These are phyloP conservation scores for Ciborinia camelliae DNA, from an alignment of 2,329 filamentous ascomycete genomes.

Conservation along the genomic window DNA sequence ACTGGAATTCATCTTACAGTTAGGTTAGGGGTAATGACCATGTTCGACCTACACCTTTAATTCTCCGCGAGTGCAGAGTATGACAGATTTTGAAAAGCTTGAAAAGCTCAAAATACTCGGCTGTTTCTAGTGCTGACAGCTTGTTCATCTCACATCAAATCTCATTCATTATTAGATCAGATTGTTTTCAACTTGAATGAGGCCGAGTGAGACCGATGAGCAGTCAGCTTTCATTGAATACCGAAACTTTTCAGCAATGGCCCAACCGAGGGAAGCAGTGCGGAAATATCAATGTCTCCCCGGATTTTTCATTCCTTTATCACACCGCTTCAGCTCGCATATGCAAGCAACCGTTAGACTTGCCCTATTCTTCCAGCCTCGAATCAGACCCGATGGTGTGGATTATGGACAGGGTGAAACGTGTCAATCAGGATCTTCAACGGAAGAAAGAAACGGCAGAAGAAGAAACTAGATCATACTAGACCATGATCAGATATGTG, in stretches of 20 bases:
- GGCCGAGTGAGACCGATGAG: slow-evolving; percentile 1
- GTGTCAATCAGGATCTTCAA: slow-evolving; percentile 27
- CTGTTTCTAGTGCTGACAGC: neutral
- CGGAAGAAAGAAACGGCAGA: slow-evolving; percentile 23
- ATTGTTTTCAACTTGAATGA: neutral
- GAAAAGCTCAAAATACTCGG: neutral
- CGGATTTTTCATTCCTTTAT: slow-evolving; percentile 3
- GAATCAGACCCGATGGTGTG: slow-evolving; percentile 26
- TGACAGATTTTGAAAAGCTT: neutral
- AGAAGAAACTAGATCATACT: slow-evolving; percentile 20
- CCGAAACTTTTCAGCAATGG: neutral
- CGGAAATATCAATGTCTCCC: neutral
- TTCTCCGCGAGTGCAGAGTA: slow-evolving; percentile 1
- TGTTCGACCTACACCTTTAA: neutral
- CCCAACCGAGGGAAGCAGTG: neutral
- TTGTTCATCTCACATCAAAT: neutral
- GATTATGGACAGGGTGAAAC: slow-evolving; percentile 27
- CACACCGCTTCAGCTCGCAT: slow-evolving; percentile 17
- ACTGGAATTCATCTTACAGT: neutral
- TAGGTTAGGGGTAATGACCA: neutral
- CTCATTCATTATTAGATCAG: neutral
- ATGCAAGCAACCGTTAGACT: slow-evolving; percentile 13
- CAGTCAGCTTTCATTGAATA: slow-evolving; percentile 9
- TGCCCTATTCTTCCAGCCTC: slow-evolving; percentile 6
- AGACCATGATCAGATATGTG: slow-evolving; percentile 26